Evolutionary conservation across 305 asterid genomes (phyloP), one percentile per base, ranked within the genome.

Genomic region (Ruellia speciosa): DNA sequence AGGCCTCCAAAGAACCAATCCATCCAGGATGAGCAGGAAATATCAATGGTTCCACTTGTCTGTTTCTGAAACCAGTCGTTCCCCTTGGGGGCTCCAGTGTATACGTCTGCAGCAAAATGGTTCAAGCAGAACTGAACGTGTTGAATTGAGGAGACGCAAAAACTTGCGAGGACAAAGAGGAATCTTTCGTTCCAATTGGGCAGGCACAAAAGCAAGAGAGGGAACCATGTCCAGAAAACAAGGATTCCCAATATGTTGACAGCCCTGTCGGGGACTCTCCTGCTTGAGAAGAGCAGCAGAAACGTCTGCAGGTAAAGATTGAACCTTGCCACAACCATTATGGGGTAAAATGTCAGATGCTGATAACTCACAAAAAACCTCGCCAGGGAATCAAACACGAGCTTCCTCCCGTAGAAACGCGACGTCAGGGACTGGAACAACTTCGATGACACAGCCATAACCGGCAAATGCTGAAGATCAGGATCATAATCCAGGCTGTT

Each of bases 1-100:
- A 86, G 54, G 17, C 95, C 95, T 2, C 95, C 95, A 19, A 69
- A 80, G 68, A 86, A 86, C 95, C 95, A 86, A 66, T 86, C 95
- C 95, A 86, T 86, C 68, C 69, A 63, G 12, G 86, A 50, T 1
- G 82, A 68, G 47, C 95, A 86, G 0, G 84, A 14, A 43, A 86
- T 86, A 35, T 83, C 81, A 0, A 86, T 76, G 0, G 90, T 86
- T 37, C 95, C 95, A 14, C 71, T 55, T 0, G 93, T 83, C 70
- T 86, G 95, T 49, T 83, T 86, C 67, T 86, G 81, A 41, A 86
- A 86, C 95, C 95, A 86, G 18, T 83, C 87, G 14, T 86, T 81
- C 60, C 89, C 93, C 33, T 64, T 67, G 0, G 95, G 95, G 0
- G 80, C 67, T 9, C 95, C 95, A 5, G 83, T 71, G 40, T 86